Evolutionary conservation across 805 yeast genomes (phyloP), one percentile per base, ranked within the genome.

Genomic region (Nakazawaea anatomiae): DNA sequence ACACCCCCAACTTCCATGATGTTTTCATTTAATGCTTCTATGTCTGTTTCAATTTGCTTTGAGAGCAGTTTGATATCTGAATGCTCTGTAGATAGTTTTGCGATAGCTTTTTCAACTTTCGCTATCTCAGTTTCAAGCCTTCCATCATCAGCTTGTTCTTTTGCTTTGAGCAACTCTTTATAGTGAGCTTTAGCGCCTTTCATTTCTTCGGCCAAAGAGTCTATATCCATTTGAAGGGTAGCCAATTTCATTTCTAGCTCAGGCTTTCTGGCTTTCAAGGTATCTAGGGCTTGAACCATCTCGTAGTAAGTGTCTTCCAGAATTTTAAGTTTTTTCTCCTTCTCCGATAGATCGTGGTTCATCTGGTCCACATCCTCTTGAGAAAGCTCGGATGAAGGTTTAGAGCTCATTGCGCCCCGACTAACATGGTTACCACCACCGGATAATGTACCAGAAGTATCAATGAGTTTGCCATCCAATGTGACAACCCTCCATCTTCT

Each of bases 1-100:
- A 87, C 84, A 54, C 99, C 99, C 49, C 99, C 99, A 49, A 89
- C 85, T 46, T 87, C 84, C 87, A 91, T 81, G 39, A 94, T 89
- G 60, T 83, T 77, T 51, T 84, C 87, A 57, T 89, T 91, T 3
- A 91, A 68, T 0, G 58, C 72, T 10, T 74, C 72, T 40, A 94
- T 86, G 52, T 77, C 72, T 6, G 65, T 60, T 61, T 81, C 88
- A 41, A 79, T 65, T 34, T 76, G 80, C 30, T 70, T 66, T 56
- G 90, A 80, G 56, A 79, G 80, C 2, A 69, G 68, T 59, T 80
- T 75, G 6, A 90, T 63, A 4, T 60, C 60, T 8, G 60, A 18
- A 63, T 42, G 5, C 12, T 40, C 14, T 14, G 39, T 55, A 54
- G 32, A 55, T 57, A 43, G 18, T 18, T 39, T 29, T 28, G 67